Base-by-base conservation (phyloP, 257 asterid species). In the Ligustrum vulgare region DNA sequence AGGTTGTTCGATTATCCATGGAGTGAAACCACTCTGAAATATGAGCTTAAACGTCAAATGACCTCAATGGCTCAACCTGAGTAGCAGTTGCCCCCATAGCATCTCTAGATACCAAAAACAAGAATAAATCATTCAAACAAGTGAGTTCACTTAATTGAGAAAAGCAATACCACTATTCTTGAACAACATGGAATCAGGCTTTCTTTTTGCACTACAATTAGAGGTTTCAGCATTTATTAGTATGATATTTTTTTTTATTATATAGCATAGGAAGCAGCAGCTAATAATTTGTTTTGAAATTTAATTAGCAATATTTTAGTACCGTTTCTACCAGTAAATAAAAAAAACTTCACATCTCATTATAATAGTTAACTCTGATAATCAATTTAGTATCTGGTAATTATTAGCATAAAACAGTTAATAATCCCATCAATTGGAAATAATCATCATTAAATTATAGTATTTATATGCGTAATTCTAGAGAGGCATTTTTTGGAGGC, bases 331-430 rank as follows among this genome's bases (percentile, higher is more conserved):
- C 33, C 56, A 45, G 18, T 2, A 34, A 71, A 18, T 20, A 58
- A 71, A 49, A 71, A 49, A 67, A 77, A 33, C n/a, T 72, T 0
- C 67, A 25, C 34, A 73, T 47, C 68, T 71, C 49, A 45, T 58
- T 33, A 12, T 33, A 51, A 22, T 74, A 4, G 13, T 66, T 67
- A 58, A 4, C 35, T 12, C 7, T 22, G 69, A 67, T 49, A 23
- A 23, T 60, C 34, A 60, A 60, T 60, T 25, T 60, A 60, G 35
- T 25, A 60, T 3, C 35, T 60, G 34, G 16, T 22, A 60, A 25
- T 60, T 10, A 60, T 11, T 60, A 60, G 67, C 35, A 60, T 60
- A 22, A 60, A 60, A 60, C 67, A 11, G 32, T 4, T 8, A 25
- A 9, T 60, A 9, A 60, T 60, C 35, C 67, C 18, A 60, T 60